A percentile compares a stretch with the other conserved stretches of the same genome.
Conservation (phyloP, 345 rosid genomes). For the Microthlaspi erraticum region DNA sequence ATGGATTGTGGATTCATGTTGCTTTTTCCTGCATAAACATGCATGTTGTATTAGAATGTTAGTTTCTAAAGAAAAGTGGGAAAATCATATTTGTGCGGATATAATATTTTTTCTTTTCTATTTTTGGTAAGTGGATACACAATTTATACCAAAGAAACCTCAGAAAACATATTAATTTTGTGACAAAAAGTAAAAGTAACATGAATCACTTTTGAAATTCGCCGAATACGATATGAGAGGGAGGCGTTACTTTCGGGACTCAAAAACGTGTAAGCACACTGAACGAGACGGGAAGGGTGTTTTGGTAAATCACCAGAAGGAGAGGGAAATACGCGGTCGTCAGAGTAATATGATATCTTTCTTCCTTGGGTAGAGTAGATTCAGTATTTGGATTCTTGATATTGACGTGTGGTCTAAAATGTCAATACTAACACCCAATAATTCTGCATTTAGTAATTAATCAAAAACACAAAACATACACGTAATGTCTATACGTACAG, state of each 20-base stretch:
- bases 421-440: conserved; percentile 10
- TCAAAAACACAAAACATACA: conserved; percentile 3
- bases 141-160: too few species aligned
- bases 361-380: too few species aligned
- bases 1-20: background rate
- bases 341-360: background rate
- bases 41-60: too few species aligned
- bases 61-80: too few species aligned
- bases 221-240: background rate
- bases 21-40: background rate
- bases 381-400: too few species aligned
- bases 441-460: background rate
- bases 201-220: too few species aligned
- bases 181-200: too few species aligned
- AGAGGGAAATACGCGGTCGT: conserved; percentile 27
- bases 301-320: background rate
- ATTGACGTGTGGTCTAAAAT: conserved; percentile 24
- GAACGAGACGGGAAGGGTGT: conserved; percentile 24
- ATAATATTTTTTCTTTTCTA: too few species aligned
- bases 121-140: too few species aligned
- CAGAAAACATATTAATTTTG: too few species aligned
- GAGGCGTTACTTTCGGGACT: conserved; percentile 15
- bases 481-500: conserved; percentile 11
- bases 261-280: conserved; percentile 35
- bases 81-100: too few species aligned